These are phyloP conservation scores for Baudoinia panamericana DNA, from an alignment of 495 filamentous ascomycete genomes.

Conservation along the genomic window DNA sequence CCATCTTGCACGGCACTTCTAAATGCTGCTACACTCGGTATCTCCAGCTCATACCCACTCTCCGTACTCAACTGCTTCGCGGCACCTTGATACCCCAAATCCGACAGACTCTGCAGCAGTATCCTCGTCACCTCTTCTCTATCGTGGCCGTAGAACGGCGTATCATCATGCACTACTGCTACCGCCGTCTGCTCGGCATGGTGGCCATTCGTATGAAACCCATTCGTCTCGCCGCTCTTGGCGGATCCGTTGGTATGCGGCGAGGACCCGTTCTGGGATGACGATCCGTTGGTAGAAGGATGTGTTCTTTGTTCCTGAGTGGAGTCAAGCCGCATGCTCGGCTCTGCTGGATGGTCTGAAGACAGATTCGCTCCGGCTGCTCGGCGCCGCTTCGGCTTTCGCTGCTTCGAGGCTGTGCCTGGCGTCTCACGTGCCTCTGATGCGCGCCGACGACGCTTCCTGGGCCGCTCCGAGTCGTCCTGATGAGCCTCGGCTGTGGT, in stretches of 20 bases:
- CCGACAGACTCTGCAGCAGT: conserved; percentile 75
- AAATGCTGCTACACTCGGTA: conserved; percentile 69
- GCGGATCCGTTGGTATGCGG: conserved; percentile 40
- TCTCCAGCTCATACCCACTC: conserved; percentile 84
- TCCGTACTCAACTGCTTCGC: conserved; percentile 61
- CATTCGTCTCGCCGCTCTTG: conserved; percentile 23
- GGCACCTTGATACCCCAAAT: conserved; percentile 71
- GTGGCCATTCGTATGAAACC: conserved; percentile 35
- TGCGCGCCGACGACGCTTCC: conserved; percentile 26
- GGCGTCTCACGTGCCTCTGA: not conserved
- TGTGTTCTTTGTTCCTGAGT: conserved; percentile 38
- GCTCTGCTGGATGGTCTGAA: conserved; percentile 18
- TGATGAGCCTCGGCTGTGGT: conserved; percentile 15
- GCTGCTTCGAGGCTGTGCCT: conserved; percentile 20
- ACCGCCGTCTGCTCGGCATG: not conserved
- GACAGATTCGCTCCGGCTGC: conserved; percentile 26
- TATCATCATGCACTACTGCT: conserved; percentile 27
- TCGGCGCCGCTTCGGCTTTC: conserved; percentile 45
- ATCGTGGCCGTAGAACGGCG: conserved; percentile 64
- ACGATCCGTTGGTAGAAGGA: conserved; percentile 31
- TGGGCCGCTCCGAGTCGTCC: conserved; percentile 15
- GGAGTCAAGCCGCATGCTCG: conserved; percentile 48
- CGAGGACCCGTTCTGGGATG: conserved; percentile 27
- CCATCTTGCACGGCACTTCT: conserved; percentile 68
- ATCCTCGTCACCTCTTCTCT: conserved; percentile 89